Evolutionary conservation across 2,329 filamentous ascomycete species (phyloP), one percentile per base, ranked within the genome.

Genomic region (Trichoderma sp.): DNA sequence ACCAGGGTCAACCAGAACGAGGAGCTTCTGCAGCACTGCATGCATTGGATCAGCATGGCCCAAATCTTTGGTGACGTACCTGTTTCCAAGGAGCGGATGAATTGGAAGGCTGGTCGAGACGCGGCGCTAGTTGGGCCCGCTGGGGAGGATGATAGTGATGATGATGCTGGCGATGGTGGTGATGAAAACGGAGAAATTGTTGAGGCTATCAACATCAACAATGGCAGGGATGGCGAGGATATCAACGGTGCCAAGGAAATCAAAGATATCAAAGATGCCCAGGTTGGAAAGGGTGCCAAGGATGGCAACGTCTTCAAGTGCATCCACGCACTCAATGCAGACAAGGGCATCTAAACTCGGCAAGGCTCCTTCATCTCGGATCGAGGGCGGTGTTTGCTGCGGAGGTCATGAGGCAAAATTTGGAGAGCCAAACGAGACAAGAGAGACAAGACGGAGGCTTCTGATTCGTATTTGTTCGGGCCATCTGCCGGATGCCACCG

Each of bases 1-100:
- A 20, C 26, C 36, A 69, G 23, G 57, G 47, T 61, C 28, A 20
- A 15, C 55, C 57, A 30, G 13, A 32, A 26, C 57, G 28, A 53
- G 4, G 57, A 62, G 28, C 32, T 53, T n/a, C 32, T 72, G 58
- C 50, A 69, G 50, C 59, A 53, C 39, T 53, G 50, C 36, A 72
- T 72, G 71, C 71, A 68, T 39, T 72, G 71, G 71, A 69, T 72
- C 50, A 69, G 57, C 12, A 68, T 68, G 71, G 71, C 53, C 12
- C 71, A 72, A 47, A 47, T 68, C n/a, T 62, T 63, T 64, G 71
- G 71, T 28, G 34, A 64, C 12, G 65, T 72, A 12, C 71, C 71
- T 26, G 66, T 72, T 28, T 50, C 66, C 13, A 36, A 23, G 63
- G 43, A 63, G 17, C 64, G 55, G 53, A 58, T 68, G 65, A 59